Percentiles rank a stretch among this genome's conserved stretches.
These are phyloP conservation scores for Oldenlandia corymbosa DNA, from an alignment of 257 asterid species.

Conservation along the genomic window DNA sequence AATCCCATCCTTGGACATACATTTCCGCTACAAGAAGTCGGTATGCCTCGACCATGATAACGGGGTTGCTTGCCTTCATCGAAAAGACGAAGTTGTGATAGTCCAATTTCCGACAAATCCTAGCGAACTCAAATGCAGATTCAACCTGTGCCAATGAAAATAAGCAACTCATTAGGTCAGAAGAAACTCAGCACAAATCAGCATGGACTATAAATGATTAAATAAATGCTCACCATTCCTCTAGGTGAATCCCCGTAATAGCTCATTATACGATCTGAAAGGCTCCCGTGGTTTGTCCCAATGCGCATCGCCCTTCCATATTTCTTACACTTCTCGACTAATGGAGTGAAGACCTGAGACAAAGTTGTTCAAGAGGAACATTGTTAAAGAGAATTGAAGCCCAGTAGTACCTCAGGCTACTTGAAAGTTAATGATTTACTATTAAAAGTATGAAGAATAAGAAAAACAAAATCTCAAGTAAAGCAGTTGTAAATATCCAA, in stretches of 20 bases:
- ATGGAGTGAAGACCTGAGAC: conserved; percentile 79
- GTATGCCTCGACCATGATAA: conserved; percentile 94
- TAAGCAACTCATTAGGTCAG: conserved; percentile 10
- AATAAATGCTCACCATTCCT: conserved; percentile 73
- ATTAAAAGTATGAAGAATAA: background rate
- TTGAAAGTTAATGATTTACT: background rate
- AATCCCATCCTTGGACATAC: conserved; percentile 99
- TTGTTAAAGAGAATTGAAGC: background rate
- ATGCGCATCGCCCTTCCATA: conserved; percentile 97
- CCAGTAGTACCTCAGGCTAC: background rate
- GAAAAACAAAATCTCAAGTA: conserved; percentile 7
- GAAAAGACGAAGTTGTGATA: conserved; percentile 94
- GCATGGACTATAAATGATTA: conserved; percentile 9
- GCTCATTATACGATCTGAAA: conserved; percentile 98
- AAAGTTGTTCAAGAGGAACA: background rate
- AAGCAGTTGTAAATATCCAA: background rate
- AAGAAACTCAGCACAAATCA: conserved; percentile 1
- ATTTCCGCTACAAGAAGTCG: conserved; percentile 97
- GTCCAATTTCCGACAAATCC: conserved; percentile 91
- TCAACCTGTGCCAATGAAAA: conserved; percentile 60
- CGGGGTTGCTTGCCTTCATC: conserved; percentile 99
- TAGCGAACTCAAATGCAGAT: conserved; percentile 95
- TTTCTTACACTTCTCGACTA: conserved; percentile 93
- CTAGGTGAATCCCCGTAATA: conserved; percentile 96
- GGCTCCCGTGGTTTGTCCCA: conserved; percentile 99